Evolutionary conservation across 2,329 filamentous ascomycete species (phyloP), one percentile per base, ranked within the genome.

Genomic region (Ophiostoma populinum): DNA sequence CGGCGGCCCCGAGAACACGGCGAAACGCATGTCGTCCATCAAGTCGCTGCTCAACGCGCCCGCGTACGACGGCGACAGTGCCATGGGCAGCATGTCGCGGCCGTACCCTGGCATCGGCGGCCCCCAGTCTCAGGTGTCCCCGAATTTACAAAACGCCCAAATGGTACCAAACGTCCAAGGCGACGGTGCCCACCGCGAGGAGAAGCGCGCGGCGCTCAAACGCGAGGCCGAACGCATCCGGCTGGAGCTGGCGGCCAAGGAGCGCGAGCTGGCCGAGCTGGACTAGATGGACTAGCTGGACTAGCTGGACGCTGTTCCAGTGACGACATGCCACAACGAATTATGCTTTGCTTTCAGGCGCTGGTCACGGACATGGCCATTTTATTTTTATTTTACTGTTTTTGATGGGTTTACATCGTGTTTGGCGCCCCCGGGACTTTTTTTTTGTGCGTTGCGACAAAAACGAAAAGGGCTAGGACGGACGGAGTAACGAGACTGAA

Each of bases 181-280:
- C n/a, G n/a, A n/a, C n/a, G n/a, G n/a, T n/a, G n/a, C n/a, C 31
- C 6, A 18, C 9, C 6, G 47, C 34, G 44, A 24, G 4, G 75
- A 80, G 43, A 65, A 73, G 37, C 65, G 77, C 32, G 69, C 68
- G 7, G 67, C 73, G 32, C 56, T 92, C 32, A 67, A 76, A 49
- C 63, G 72, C 17, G 81, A 92, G 51, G 74, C 80, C 0, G 79
- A 86, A 48, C 63, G 64, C 35, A 90, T 90, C 73, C 67, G 79
- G 24, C 70, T 76, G 51, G 61, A 78, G 52, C 59, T 86, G 20
- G 65, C 72, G 8, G 75, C 70, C 10, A 86, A 85, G 48, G 80
- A 86, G 54, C 63, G 72, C 31, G 80, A 86, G 47, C 57, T 86
- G 38, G 74, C 75, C 5, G 55, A 56, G 32, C 42, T 59, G 1